phyloP scores from a whole-genome alignment of 768 basidiomycete species.

The Lactarius vividus region DNA sequence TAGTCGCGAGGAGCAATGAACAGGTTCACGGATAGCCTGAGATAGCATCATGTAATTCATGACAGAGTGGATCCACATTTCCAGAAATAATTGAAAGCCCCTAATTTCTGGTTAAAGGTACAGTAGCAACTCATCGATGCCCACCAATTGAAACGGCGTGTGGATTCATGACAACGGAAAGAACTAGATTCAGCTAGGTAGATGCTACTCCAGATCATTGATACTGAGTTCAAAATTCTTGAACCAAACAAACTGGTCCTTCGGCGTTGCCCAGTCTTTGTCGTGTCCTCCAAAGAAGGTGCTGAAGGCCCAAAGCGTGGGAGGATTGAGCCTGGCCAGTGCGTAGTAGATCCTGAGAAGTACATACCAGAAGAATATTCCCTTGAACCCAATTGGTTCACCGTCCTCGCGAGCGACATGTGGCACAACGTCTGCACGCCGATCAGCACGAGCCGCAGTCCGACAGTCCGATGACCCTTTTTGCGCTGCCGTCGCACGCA shows the following conservation, averaged over 20 bases:
- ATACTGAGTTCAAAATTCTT: slow-evolving; percentile 55
- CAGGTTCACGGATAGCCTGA: no score
- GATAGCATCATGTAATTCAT: no score
- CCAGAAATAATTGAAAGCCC: neutral
- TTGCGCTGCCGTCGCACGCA: neutral
- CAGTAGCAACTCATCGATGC: no score
- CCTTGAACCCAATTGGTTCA: slow-evolving; percentile 39
- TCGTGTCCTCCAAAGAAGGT: slow-evolving; percentile 82
- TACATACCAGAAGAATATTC: slow-evolving; percentile 72
- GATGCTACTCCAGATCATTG: slow-evolving; percentile 16
- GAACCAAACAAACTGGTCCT: slow-evolving; percentile 76
- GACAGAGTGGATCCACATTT: no score
- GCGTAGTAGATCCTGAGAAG: neutral
- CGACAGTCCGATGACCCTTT: neutral
- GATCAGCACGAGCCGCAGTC: neutral
- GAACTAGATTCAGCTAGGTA: neutral
- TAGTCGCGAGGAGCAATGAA: no score
- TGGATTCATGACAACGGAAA: neutral
- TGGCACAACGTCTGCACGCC: neutral
- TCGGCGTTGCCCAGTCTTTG: slow-evolving; percentile 61
- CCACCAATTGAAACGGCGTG: no score
- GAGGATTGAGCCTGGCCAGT: no score
- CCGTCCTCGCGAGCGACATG: slow-evolving; percentile 3
- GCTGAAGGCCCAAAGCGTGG: slow-evolving; percentile 34
- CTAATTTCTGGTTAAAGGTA: neutral